Percentiles rank a stretch among this genome's conserved stretches.
Conservation (phyloP, 192 early-diverging fungal genomes). For the Backusella liffmaniae region DNA sequence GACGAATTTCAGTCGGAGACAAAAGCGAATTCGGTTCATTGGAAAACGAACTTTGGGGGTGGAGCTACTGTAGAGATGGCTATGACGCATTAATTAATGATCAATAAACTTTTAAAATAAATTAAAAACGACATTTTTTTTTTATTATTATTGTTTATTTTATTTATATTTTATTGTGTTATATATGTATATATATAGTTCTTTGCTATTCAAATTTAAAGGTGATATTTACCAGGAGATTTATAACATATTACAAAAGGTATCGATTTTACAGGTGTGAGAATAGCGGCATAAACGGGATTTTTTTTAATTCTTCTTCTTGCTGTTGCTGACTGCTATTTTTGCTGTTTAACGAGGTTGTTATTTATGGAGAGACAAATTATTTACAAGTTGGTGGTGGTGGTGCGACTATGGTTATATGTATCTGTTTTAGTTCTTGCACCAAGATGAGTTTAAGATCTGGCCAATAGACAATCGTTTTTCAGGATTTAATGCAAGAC, state of each 20-base stretch:
- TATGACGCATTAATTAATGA: slow-evolving; percentile 29
- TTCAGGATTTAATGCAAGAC: slow-evolving; percentile 45
- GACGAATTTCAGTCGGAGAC: too few relatives aligned
- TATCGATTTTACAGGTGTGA: not conserved
- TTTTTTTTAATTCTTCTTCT: not conserved
- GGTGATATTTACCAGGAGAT: not conserved
- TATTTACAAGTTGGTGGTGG: not conserved
- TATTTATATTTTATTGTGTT: not conserved
- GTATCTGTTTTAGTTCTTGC: not conserved
- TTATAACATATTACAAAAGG: slow-evolving; percentile 1
- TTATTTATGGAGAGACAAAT: not conserved
- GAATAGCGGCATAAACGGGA: not conserved
- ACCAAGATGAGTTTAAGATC: slow-evolving; percentile 34
- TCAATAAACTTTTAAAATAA: not conserved
- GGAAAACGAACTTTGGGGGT: too few relatives aligned
- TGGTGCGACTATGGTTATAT: not conserved
- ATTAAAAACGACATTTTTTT: not conserved
- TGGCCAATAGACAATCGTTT: slow-evolving; percentile 45
- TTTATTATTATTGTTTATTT: not conserved
- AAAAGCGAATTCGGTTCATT: too few relatives aligned
- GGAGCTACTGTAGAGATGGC: slow-evolving; percentile 1
- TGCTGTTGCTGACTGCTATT: not conserved
- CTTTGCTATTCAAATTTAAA: not conserved
- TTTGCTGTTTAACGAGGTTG: not conserved
- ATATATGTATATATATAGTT: not conserved